Base-by-base conservation (phyloP, 2,329 filamentous ascomycete species). In the Pseudopithomyces maydicus region DNA sequence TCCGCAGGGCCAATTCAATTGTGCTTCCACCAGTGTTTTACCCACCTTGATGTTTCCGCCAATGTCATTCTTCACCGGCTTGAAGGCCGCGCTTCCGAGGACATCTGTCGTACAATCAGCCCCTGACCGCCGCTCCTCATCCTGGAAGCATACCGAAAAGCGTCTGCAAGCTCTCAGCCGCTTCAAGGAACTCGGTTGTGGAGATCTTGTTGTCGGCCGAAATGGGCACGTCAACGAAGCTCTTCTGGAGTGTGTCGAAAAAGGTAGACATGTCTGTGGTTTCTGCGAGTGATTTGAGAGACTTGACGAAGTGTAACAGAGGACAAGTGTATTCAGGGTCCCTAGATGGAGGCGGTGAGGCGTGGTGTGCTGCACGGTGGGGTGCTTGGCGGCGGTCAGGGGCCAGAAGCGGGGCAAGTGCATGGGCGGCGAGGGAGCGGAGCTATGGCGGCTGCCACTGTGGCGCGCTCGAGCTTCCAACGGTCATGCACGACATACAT, bases 61-160 rank as follows among this genome's bases (percentile, higher is more conserved):
- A 82, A 99, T 90, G 78, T 99, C 95, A 66, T 80, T 90, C 85
- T 97, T 97, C 74, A 98, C 94, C 23, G 91, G 90, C 53, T 84
- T 87, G 80, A 99, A 98, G 63, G 93, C 92, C 33, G 90, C 85
- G 43, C 82, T 84, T 51, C 85, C 85, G 26, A 88, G 78, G 39
- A 87, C 78, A 74, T 88, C 86, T 85, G 61, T 12, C 22, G 22
- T 14, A 14, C 19, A 36, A 49, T 60, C 39, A 57, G 48, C 38
- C 32, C 20, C 29, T 29, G 26, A 29, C 5, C 26, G 8, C 26
- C 19, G 19, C 19, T 12, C 12, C 12, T 11, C 20, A 17, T 19
- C 7, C 15, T n/a, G 12, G 11, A 3, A 17, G 20, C 38, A 12
- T 77, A 95, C 92, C 91, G 73, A 98, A 98, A 61, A 99, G 86